A percentile compares a stretch with the other conserved stretches of the same genome.
These are phyloP conservation scores for Bryoglossum gracile DNA, from an alignment of 495 filamentous ascomycete genomes.

Conservation along the genomic window DNA sequence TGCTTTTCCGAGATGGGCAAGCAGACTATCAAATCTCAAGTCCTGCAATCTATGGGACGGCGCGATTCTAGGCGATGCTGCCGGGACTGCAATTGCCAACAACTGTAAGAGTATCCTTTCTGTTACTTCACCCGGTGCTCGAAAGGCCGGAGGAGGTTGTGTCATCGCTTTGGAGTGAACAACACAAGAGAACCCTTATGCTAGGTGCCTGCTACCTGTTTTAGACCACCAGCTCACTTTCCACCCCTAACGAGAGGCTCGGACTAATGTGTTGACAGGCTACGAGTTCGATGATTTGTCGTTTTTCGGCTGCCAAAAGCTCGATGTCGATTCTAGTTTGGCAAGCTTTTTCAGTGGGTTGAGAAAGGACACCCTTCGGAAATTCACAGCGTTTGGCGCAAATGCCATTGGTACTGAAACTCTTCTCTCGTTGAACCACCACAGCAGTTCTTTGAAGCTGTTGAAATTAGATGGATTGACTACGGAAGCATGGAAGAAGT, in stretches of 20 bases:
- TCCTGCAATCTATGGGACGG: conserved; percentile 51
- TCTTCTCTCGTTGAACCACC: conserved; percentile 50
- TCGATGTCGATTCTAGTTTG: conserved; percentile 42
- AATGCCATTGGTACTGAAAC: conserved; percentile 45
- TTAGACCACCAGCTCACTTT: too few species aligned
- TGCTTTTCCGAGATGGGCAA: conserved; percentile 31
- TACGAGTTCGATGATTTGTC: conserved; percentile 51
- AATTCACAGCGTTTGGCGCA: conserved; percentile 49
- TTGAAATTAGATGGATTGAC: conserved; percentile 47
- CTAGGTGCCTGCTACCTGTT: too few species aligned
- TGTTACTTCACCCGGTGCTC: too few species aligned
- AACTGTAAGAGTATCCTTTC: too few species aligned
- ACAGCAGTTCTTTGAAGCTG: conserved; percentile 47
- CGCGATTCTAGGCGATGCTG: conserved; percentile 43
- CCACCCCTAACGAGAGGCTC: too few species aligned
- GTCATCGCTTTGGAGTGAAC: too few species aligned
- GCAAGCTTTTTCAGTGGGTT: conserved; percentile 52
- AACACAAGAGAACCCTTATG: too few species aligned
- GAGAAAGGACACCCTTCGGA: conserved; percentile 48
- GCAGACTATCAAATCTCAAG: conserved; percentile 30
- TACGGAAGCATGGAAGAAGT: conserved; percentile 36
- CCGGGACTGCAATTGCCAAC: conserved; percentile 42
- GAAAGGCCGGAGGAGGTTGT: too few species aligned
- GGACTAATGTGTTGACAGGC: too few species aligned
- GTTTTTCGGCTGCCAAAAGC: conserved; percentile 37